Evolutionary conservation across 2,329 filamentous ascomycete species (phyloP), one percentile per base, ranked within the genome.

Genomic region (Botrytis fabae): DNA sequence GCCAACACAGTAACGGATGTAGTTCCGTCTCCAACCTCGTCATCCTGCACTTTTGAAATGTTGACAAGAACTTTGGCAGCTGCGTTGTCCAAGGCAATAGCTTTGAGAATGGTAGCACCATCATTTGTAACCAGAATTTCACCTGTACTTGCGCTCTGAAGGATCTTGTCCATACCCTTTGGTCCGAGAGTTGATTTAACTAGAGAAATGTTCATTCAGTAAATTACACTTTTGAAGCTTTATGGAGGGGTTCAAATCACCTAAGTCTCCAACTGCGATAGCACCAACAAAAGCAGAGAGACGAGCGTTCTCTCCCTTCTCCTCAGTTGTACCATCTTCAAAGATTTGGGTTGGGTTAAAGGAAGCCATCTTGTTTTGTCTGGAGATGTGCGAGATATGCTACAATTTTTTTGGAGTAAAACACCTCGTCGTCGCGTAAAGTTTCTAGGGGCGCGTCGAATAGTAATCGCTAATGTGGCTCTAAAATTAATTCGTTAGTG

Each of bases 41-140:
- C 96, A 81, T 99, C 96, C 83, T 99, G 96, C 9, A 99, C 96
- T 85, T 99, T 99, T 76, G 95, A 98, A 80, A 99, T 98, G 83
- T 99, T 99, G 82, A 99, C 96, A 61, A 99, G 88, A 8, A 99
- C 96, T 85, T 99, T 99, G 71, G 96, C 96, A 35, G 96, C 96
- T 61, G 96, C 96, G 82, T 99, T 99, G 84, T 99, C 96, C 81
- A 99, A 92, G 61, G 96, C 96, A 83, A 99, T 99, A 71, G 95
- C 93, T 85, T 99, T 99, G 77, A 99, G 89, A 78, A 99, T 99
- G 38, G 96, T 99, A 76, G 96, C 96, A 81, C 96, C 96, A 84
- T 99, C 96, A 84, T 99, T 99, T 74, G 96, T 99, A 75, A 99
- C 96, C 90, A 98, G 93, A 80, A 98, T 98, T 80, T 98, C 93